Evolutionary conservation across 225 moss, liverwort and hornwort species (phyloP).

Genomic region (Pleurozium schreberi): DNA sequence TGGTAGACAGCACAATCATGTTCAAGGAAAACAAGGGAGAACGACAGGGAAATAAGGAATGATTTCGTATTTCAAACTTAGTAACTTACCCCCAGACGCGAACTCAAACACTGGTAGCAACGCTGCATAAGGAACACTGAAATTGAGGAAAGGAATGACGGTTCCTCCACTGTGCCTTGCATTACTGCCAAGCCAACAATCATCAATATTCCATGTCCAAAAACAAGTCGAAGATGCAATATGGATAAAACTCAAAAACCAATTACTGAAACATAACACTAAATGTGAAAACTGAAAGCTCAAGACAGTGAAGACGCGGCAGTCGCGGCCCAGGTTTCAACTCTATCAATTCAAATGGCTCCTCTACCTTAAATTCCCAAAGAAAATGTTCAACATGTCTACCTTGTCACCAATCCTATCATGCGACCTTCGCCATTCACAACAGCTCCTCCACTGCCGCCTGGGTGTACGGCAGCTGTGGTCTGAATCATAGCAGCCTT

Average conservation of each 20-base stretch:
- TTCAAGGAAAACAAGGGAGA: not conserved
- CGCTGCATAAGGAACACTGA: constrained; percentile 87
- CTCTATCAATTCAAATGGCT: not conserved
- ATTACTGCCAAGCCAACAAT: constrained; percentile 46
- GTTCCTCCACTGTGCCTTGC: constrained; percentile 95
- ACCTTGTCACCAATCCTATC: constrained; percentile 98
- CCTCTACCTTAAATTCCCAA: not conserved
- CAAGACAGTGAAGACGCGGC: not conserved
- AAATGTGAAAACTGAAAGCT: not conserved
- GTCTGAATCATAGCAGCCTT: constrained; percentile 94
- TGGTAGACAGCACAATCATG: not conserved
- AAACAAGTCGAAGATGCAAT: not conserved
- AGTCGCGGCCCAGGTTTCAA: not conserved
- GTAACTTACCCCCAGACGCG: constrained; percentile 45
- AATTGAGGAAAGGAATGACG: constrained; percentile 89
- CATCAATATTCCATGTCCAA: not conserved
- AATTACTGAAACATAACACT: not conserved
- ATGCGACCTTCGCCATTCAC: constrained; percentile 84
- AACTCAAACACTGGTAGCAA: constrained; percentile 68
- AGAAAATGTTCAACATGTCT: not conserved
- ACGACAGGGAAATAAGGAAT: not conserved
- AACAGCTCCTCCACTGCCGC: constrained; percentile 97
- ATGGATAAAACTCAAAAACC: not conserved
- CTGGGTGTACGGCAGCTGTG: constrained; percentile 95
- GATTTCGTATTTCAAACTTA: not conserved